These are phyloP conservation scores for Pseudocercospora fijiensis DNA, from an alignment of 2,329 filamentous ascomycete species.

Conservation along the genomic window DNA sequence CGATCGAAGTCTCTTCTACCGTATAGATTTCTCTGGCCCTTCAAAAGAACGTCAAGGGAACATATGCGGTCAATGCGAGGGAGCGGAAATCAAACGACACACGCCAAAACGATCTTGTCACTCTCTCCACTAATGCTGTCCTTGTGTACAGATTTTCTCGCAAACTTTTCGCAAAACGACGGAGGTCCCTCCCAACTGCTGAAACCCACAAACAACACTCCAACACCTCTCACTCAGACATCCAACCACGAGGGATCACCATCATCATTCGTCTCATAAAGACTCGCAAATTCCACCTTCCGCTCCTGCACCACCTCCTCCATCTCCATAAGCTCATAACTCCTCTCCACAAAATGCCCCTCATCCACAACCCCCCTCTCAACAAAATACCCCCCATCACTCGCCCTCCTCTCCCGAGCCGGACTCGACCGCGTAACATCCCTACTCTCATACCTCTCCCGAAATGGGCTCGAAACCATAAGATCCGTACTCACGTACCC, in stretches of 20 bases:
- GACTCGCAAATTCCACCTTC: not conserved
- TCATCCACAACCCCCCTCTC: not conserved
- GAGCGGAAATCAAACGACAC: too few relatives aligned
- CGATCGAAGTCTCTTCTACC: not conserved
- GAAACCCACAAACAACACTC: not conserved
- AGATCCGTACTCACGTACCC: not conserved
- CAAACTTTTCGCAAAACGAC: not conserved
- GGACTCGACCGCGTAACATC: not conserved
- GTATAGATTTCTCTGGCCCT: too few relatives aligned
- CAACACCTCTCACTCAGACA: not conserved
- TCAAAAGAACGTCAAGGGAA: too few relatives aligned
- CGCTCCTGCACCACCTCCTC: not conserved
- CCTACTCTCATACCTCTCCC: not conserved
- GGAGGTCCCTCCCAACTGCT: too few relatives aligned
- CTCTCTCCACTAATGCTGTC: not conserved
- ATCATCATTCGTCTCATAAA: constrained; percentile 1
- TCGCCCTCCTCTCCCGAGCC: not conserved
- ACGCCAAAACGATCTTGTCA: not conserved
- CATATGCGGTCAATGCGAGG: too few relatives aligned
- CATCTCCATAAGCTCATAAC: not conserved
- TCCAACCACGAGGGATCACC: constrained; percentile 1
- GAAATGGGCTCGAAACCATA: not conserved
- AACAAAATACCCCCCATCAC: not conserved
- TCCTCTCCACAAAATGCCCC: not conserved
- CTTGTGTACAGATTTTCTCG: not conserved